A percentile compares a stretch with the other conserved stretches of the same genome.
These are phyloP conservation scores for slime mould (Dictyostelium discoideum) DNA, from an alignment of 78 protist species.

Conservation along the genomic window DNA sequence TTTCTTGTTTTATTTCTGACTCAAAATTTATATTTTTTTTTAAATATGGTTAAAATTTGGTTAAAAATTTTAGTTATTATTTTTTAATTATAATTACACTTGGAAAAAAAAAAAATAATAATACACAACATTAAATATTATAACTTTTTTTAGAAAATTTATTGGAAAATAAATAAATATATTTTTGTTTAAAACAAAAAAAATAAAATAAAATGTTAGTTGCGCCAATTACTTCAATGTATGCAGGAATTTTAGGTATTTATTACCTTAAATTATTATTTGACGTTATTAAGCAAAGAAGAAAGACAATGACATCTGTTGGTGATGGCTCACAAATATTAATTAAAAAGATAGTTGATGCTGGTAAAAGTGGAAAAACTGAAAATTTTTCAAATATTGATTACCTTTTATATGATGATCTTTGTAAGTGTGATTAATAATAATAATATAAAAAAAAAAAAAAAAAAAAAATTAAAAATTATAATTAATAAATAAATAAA, in stretches of 20 bases:
- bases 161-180: neutral
- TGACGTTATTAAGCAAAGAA: neutral
- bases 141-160: too few relatives aligned
- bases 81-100: too few relatives aligned
- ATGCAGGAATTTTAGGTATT: slow-evolving; percentile 1
- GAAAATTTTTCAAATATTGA: neutral
- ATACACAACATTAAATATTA: too few relatives aligned
- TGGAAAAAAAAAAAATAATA: too few relatives aligned
- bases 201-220: neutral
- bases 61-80: too few relatives aligned
- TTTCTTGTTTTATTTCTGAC: too few relatives aligned
- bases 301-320: neutral
- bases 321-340: slow-evolving; percentile 35
- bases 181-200: too few relatives aligned
- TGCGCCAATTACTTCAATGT: slow-evolving; percentile 16
- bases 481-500: too few relatives aligned
- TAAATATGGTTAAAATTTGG: too few relatives aligned
- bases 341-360: neutral
- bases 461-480: too few relatives aligned
- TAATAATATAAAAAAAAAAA: too few relatives aligned
- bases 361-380: neutral
- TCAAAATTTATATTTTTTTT: too few relatives aligned
- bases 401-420: neutral
- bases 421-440: neutral
- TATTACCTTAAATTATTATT: neutral